Conservation (phyloP, 768 basidiomycete genomes). For the Suillus sp. region DNA sequence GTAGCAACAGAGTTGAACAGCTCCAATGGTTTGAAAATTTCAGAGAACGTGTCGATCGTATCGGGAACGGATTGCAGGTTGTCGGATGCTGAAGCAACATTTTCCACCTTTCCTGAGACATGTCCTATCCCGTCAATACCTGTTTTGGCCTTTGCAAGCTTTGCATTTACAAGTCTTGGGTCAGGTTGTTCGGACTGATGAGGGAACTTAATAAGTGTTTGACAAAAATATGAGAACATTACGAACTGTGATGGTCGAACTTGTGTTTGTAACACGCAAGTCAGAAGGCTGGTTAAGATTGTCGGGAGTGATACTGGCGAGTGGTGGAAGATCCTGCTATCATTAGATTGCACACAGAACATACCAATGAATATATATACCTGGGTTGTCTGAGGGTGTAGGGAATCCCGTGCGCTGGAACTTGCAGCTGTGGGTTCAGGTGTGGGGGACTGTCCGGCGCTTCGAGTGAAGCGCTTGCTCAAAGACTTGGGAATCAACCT, state of each 20-base stretch:
- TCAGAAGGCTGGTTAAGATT: not conserved
- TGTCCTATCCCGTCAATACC: not conserved
- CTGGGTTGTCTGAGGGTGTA: not conserved
- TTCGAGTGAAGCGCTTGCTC: not conserved
- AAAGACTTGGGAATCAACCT: not conserved
- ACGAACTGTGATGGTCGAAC: not conserved
- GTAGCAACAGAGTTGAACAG: not conserved
- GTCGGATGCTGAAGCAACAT: not conserved
- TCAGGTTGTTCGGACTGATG: not conserved
- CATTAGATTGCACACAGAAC: not conserved
- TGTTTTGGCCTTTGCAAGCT: not conserved
- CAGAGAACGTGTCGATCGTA: not conserved
- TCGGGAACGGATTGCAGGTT: not conserved
- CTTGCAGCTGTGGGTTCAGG: not conserved
- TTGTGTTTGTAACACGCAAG: not conserved
- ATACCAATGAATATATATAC: not conserved
- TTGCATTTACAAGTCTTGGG: not conserved
- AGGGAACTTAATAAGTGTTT: not conserved
- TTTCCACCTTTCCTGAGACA: not conserved
- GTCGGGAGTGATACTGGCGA: not conserved
- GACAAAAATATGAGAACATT: not conserved
- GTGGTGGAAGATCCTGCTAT: not conserved
- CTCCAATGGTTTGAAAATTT: not conserved
- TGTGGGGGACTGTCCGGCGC: not conserved
- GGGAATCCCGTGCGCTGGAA: not conserved